A percentile compares a stretch with the other conserved stretches of the same genome.
These are phyloP conservation scores for Aspergillus panamensis DNA, from an alignment of 495 filamentous ascomycete genomes.

Conservation along the genomic window DNA sequence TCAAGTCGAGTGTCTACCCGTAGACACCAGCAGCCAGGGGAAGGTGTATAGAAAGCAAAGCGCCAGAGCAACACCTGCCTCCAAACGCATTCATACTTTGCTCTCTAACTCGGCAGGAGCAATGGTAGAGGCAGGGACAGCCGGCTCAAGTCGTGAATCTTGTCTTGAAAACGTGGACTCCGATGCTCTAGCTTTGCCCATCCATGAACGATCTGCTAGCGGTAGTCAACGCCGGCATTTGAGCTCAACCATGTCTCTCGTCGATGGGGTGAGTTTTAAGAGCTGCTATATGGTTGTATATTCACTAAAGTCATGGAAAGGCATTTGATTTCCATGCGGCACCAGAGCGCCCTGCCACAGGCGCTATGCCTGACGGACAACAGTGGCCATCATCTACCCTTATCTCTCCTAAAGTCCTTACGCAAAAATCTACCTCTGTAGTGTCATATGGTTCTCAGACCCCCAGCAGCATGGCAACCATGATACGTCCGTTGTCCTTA, in stretches of 20 bases:
- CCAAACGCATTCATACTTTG: background rate
- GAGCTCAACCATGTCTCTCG: slow-evolving; percentile 31
- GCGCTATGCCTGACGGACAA: slow-evolving; percentile 25
- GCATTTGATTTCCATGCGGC: slow-evolving; percentile 25
- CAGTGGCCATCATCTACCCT: background rate
- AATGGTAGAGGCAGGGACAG: background rate
- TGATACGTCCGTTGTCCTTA: background rate
- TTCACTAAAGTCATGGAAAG: slow-evolving; percentile 8
- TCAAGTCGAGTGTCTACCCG: slow-evolving; percentile 2
- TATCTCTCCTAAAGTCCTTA: background rate
- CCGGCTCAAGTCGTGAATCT: background rate
- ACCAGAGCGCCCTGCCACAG: slow-evolving; percentile 16
- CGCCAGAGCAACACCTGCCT: background rate
- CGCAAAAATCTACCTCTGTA: background rate
- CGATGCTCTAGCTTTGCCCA: background rate
- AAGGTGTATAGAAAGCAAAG: slow-evolving; percentile 36
- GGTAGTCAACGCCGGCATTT: slow-evolving; percentile 10
- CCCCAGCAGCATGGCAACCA: background rate
- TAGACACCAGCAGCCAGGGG: background rate
- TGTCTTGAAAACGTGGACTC: background rate
- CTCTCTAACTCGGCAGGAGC: background rate
- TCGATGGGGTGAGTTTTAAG: slow-evolving; percentile 22
- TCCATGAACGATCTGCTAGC: background rate
- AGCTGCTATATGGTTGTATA: background rate
- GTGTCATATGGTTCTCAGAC: background rate